Base-by-base conservation (phyloP, 2,329 filamentous ascomycete genomes). In the Claviceps paspali region DNA sequence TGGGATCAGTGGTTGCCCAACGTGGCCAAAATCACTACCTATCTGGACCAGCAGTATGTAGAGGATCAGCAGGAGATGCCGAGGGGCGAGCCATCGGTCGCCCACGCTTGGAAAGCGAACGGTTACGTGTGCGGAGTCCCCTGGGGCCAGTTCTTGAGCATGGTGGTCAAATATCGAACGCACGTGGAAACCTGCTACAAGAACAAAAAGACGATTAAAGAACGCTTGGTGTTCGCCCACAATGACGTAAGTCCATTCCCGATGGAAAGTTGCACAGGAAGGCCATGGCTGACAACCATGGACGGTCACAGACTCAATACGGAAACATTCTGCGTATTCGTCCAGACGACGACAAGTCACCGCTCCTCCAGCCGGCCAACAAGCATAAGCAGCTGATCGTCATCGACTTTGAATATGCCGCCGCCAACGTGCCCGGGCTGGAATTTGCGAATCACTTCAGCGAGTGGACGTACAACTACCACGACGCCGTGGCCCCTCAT, bases 401-500 rank as follows among this genome's bases (percentile, higher is more conserved):
- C 45, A 98, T 98, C 51, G 91, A 98, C 56, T 98, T 98, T 51
- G 91, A 98, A 53, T 98, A 98, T 54, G 82, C 91, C 1, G 87
- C 79, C 2, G 86, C 88, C 40, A 98, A 96, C 54, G 68, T 79
- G 1, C 77, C 76, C 0, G 91, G 86, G 1, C 67, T 85, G 12
- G 91, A 98, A 57, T 96, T 98, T 54, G 91, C 86, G 40, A 98
- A 98, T 56, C 91, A 98, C 59, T 98, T 98, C 59, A 82, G 84
- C 1, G 91, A 98, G 60, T 98, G 91, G 91, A 82, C 84, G 49
- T 96, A 96, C 67, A 88, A 98, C 60, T 98, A 98, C 59, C 87
- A 95, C 54, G 78, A 91, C 52, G 59, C 73, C 3, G 62, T 65
- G 21, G 61, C 60, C 23, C 65, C 84, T 0, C 76, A 74, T 62